These are phyloP conservation scores for Porcisia hertigi DNA, from an alignment of 208 protist genomes.

Conservation along the genomic window DNA sequence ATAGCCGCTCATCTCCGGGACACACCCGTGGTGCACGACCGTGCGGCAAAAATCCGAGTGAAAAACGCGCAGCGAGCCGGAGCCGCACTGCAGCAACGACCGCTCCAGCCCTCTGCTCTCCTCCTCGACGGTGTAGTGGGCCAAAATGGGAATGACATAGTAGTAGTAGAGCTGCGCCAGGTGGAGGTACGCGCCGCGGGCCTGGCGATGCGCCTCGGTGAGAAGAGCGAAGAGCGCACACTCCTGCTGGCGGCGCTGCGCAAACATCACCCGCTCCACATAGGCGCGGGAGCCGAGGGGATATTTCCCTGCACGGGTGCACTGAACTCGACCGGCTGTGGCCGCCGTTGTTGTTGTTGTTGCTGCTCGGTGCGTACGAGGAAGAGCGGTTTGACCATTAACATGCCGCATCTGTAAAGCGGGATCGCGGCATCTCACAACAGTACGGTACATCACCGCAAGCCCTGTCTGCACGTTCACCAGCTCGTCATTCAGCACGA, in stretches of 20 bases:
- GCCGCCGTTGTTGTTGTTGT: too few species aligned
- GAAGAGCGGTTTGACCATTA: not conserved
- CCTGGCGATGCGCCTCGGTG: slow-evolving; percentile 43
- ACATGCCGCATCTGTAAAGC: not conserved
- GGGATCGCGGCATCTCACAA: not conserved
- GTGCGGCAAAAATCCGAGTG: slow-evolving; percentile 28
- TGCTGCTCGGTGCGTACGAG: not conserved
- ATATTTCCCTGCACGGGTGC: slow-evolving; percentile 15
- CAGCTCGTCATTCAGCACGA: slow-evolving; percentile 6
- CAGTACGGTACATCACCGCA: not conserved
- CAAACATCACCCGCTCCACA: slow-evolving; percentile 49
- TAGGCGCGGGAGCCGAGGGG: slow-evolving; percentile 48
- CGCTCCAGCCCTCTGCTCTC: slow-evolving; percentile 14
- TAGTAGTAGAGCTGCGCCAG: slow-evolving; percentile 58
- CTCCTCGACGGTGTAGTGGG: slow-evolving; percentile 4
- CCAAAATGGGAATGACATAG: slow-evolving; percentile 49
- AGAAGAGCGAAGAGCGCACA: slow-evolving; percentile 58
- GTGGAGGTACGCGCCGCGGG: slow-evolving; percentile 34
- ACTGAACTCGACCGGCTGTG: not conserved
- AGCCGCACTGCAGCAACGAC: slow-evolving; percentile 27
- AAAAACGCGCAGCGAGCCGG: slow-evolving; percentile 17
- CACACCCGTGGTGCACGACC: not conserved
- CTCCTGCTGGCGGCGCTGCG: slow-evolving; percentile 49
- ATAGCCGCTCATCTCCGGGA: not conserved
- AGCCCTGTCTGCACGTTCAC: slow-evolving; percentile 2